These are phyloP conservation scores for Colletotrichum sp. DNA, from an alignment of 2,329 filamentous ascomycete genomes.

Conservation along the genomic window DNA sequence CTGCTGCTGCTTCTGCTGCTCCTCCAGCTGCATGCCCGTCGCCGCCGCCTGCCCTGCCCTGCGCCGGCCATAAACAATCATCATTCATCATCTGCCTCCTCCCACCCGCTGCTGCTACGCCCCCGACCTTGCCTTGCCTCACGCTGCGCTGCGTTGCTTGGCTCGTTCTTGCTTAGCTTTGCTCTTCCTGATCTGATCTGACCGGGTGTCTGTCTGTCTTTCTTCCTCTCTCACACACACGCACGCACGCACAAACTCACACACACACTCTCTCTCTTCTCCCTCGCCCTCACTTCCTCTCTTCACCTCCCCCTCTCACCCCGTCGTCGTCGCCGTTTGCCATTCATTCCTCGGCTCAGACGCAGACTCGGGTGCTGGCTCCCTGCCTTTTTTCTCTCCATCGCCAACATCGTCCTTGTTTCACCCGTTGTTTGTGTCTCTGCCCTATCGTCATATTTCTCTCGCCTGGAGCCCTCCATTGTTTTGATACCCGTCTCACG, in stretches of 20 bases:
- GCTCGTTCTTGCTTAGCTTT: not conserved
- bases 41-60: not conserved
- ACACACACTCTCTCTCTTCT: not conserved
- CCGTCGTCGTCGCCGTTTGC: not conserved
- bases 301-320: not conserved
- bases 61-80: constrained; percentile 2
- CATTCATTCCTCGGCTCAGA: constrained; percentile 17
- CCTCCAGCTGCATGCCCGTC: not conserved
- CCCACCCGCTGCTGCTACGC: not conserved
- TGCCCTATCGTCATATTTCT: not conserved
- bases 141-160: not conserved
- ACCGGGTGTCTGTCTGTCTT: not conserved
- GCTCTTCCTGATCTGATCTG: not conserved
- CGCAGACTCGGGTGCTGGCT: constrained; percentile 4
- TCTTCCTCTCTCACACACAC: not conserved
- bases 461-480: not conserved
- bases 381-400: not conserved
- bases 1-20: not conserved
- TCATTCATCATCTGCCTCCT: constrained; percentile 12
- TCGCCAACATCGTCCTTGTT: constrained; percentile 1
- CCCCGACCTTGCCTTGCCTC: not conserved
- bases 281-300: not conserved
- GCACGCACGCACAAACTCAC: not conserved
- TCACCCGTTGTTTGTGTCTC: not conserved
- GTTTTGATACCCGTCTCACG: constrained; percentile 12